Base-by-base conservation (phyloP, 345 rosid genomes). In the Eucalyptus caleyi region DNA sequence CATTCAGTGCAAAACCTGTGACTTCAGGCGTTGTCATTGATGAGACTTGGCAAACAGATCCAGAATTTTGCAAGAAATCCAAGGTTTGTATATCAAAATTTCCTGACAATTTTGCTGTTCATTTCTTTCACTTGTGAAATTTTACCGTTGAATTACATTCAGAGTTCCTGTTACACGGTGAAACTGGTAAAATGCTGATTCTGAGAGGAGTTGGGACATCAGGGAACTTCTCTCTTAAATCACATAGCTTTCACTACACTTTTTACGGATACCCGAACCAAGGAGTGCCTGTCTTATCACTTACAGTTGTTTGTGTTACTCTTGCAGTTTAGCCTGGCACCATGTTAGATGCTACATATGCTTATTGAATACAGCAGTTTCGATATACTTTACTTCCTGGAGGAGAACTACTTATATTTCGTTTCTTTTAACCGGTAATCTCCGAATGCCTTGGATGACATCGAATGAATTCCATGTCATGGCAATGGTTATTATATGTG, bases 41-140 rank as follows among this genome's bases (percentile, higher is more conserved):
- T 54, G 97, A 95, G 89, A 89, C 92, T 81, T 93, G 94, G 94
- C 91, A 91, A 87, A 92, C 96, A 4, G 92, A 94, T 91, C 91
- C 93, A 45, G 87, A 23, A 51, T 27, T 90, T 16, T 93, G 92
- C 54, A 30, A 80, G 89, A 51, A 91, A 42, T 77, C 49, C 16
- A 86, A 92, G 93, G 93, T 92, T 34, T 50, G 30, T 72, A 82
- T 11, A 34, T 69, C 24, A 18, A 34, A 34, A 69, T 69, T 69
- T 69, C 26, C 44, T 18, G 44, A 69, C 81, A 34, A 34, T 34
- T 2, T 69, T 1, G 24, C 81, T 69, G 24, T 90, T 7, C 59
- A 67, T 24, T 87, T 56, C 30, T 37, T 37, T 26, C 44, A 87
- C 34, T 27, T 60, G 23, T 59, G 34, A 56, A 60, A 13, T 42